A percentile compares a stretch with the other conserved stretches of the same genome.
Evolutionary conservation across 257 asterid genomes (phyloP).

Genomic region (Primulina eburnea): DNA sequence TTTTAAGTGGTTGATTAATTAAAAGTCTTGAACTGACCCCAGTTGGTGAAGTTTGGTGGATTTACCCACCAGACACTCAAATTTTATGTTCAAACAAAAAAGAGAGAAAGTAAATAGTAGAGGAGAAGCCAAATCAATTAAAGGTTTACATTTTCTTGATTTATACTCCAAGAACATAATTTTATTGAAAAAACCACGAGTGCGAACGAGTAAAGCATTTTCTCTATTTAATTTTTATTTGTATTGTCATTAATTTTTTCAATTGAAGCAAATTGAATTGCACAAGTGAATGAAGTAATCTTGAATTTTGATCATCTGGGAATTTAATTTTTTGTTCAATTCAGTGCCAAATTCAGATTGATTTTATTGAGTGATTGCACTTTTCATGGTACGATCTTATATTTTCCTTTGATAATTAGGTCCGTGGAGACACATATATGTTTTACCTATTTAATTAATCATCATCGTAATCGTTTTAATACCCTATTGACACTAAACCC

Average conservation of each 20-base stretch:
- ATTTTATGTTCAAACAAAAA: not conserved
- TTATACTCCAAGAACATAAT: constrained; percentile 35
- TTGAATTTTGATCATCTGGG: not conserved
- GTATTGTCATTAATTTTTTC: not conserved
- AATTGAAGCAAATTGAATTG: not conserved
- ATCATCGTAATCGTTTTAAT: too few species aligned
- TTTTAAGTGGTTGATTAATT: not conserved
- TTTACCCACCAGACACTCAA: too few species aligned
- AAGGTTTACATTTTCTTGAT: constrained; percentile 26
- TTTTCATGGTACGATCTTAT: not conserved
- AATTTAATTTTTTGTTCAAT: not conserved
- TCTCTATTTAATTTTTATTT: not conserved
- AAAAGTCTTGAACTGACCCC: not conserved
- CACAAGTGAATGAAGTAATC: not conserved
- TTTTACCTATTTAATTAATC: too few species aligned
- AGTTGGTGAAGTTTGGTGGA: not conserved
- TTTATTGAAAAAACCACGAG: not conserved
- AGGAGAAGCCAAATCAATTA: too few species aligned
- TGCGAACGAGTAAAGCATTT: not conserved
- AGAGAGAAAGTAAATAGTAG: not conserved
- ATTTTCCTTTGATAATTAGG: not conserved
- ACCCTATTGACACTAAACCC: too few species aligned
- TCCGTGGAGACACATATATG: too few species aligned
- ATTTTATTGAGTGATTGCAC: constrained; percentile 17
- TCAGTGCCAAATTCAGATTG: constrained; percentile 5